A percentile compares a stretch with the other conserved stretches of the same genome.
Conservation (phyloP, 352 stramenopile genomes). For the Phytopythium litorale region DNA sequence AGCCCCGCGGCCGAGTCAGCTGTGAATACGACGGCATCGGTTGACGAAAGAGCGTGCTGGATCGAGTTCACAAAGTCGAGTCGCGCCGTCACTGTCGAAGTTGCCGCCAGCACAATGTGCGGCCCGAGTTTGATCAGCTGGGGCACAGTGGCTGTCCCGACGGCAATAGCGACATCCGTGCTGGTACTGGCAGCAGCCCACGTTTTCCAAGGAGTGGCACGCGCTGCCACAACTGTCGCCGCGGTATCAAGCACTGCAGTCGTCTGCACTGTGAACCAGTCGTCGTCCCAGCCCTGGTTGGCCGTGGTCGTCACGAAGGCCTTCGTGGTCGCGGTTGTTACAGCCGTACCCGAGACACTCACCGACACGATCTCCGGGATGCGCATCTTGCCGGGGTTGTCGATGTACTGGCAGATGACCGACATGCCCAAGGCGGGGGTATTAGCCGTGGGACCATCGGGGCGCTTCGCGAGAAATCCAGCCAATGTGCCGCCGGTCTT, state of each 20-base stretch:
- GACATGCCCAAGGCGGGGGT: constrained; percentile 24
- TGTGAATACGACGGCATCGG: constrained; percentile 14
- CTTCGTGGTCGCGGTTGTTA: constrained; percentile 3
- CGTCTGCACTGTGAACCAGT: constrained; percentile 53
- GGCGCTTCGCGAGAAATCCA: too few relatives aligned
- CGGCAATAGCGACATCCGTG: too few relatives aligned
- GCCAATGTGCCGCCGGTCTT: neutral
- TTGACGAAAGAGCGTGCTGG: constrained; percentile 15
- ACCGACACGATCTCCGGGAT: constrained; percentile 36
- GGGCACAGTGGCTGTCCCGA: too few relatives aligned
- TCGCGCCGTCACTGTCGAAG: neutral
- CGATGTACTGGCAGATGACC: constrained; percentile 47
- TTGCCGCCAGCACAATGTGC: too few relatives aligned
- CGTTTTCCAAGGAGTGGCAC: too few relatives aligned
- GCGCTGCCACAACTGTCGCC: neutral
- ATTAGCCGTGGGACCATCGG: too few relatives aligned
- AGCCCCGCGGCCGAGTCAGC: constrained; percentile 6
- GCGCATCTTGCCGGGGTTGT: constrained; percentile 52
- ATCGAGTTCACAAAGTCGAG: constrained; percentile 29
- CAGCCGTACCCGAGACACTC: constrained; percentile 13
- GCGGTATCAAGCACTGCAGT: neutral
- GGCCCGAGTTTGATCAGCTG: too few relatives aligned
- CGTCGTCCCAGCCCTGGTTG: constrained; percentile 34
- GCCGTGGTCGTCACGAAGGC: constrained; percentile 31
- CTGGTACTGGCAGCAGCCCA: too few relatives aligned